Evolutionary conservation across 345 rosid genomes (phyloP).

Genomic region (Arabidopsis suecica): DNA sequence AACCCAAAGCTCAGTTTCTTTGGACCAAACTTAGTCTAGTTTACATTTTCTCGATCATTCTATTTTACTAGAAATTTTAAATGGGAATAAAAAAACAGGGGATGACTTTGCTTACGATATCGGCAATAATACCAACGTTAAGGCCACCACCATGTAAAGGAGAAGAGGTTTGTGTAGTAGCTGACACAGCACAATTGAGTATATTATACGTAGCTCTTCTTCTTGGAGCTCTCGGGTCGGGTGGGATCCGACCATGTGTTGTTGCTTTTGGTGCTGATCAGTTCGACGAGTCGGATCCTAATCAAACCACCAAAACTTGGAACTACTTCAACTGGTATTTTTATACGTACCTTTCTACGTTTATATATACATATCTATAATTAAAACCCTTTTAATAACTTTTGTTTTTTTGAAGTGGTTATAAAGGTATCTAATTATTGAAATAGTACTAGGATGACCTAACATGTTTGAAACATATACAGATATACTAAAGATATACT

Average conservation of each 20-base stretch:
- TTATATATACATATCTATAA: background rate
- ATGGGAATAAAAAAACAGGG: slow-evolving; percentile 51
- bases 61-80: background rate
- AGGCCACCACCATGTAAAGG: slow-evolving; percentile 80
- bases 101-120: slow-evolving; percentile 71
- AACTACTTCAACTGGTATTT: slow-evolving; percentile 78
- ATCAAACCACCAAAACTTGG: slow-evolving; percentile 67
- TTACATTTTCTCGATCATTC: background rate
- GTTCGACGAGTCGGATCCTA: slow-evolving; percentile 70
- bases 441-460: slow-evolving; percentile 30
- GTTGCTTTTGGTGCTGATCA: slow-evolving; percentile 93
- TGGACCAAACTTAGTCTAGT: background rate
- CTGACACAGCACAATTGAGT: slow-evolving; percentile 62
- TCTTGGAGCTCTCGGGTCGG: slow-evolving; percentile 78
- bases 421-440: background rate
- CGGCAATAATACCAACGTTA: slow-evolving; percentile 71
- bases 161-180: slow-evolving; percentile 64
- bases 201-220: slow-evolving; percentile 71
- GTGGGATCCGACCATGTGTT: slow-evolving; percentile 91
- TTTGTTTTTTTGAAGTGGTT: background rate
- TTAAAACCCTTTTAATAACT: background rate
- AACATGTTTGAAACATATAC: slow-evolving; percentile 17
- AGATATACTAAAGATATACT: too few species aligned
- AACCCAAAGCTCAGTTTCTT: background rate
- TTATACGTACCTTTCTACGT: background rate